Percentiles rank a stretch among this genome's conserved stretches.
Conservation (phyloP, 1,284 basidiomycete species). For the Abortiporus biennis region DNA sequence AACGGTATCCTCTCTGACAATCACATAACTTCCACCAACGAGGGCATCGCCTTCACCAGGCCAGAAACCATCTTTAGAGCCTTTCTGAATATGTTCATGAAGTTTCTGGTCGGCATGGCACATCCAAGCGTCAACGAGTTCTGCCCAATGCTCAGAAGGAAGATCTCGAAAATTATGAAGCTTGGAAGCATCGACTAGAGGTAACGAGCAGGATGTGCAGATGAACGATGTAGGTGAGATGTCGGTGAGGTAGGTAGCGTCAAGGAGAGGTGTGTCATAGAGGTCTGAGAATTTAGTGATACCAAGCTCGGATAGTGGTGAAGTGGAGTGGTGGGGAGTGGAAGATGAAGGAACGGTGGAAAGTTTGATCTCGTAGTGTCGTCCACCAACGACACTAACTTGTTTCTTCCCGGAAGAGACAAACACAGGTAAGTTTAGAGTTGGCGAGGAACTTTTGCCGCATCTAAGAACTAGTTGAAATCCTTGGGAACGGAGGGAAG, state of each 20-base stretch:
- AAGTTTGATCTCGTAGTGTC: slow-evolving; percentile 65
- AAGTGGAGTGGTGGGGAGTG: slow-evolving; percentile 17
- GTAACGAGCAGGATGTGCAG: slow-evolving; percentile 73
- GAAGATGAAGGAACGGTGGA: slow-evolving; percentile 20
- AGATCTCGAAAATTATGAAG: slow-evolving; percentile 69
- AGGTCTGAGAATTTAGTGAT: slow-evolving; percentile 9
- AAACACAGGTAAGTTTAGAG: slow-evolving; percentile 60
- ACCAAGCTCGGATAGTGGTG: background rate
- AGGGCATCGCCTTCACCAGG: slow-evolving; percentile 65
- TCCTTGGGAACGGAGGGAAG: slow-evolving; percentile 33
- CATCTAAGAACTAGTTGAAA: slow-evolving; percentile 56
- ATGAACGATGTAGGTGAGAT: slow-evolving; percentile 56
- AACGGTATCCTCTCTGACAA: slow-evolving; percentile 63
- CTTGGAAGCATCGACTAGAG: slow-evolving; percentile 49
- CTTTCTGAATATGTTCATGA: slow-evolving; percentile 60
- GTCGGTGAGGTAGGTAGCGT: slow-evolving; percentile 55
- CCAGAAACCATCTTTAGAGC: slow-evolving; percentile 74
- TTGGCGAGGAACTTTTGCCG: slow-evolving; percentile 48
- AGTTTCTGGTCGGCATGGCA: slow-evolving; percentile 89
- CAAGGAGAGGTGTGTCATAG: slow-evolving; percentile 38
- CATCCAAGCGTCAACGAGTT: slow-evolving; percentile 97
- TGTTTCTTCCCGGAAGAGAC: slow-evolving; percentile 56
- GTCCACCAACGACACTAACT: slow-evolving; percentile 32
- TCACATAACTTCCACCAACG: slow-evolving; percentile 81
- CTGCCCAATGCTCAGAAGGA: slow-evolving; percentile 94